Percentiles rank a stretch among this genome's conserved stretches.
Evolutionary conservation across 2,329 filamentous ascomycete species (phyloP).

Genomic region (Laburnicola sp.): DNA sequence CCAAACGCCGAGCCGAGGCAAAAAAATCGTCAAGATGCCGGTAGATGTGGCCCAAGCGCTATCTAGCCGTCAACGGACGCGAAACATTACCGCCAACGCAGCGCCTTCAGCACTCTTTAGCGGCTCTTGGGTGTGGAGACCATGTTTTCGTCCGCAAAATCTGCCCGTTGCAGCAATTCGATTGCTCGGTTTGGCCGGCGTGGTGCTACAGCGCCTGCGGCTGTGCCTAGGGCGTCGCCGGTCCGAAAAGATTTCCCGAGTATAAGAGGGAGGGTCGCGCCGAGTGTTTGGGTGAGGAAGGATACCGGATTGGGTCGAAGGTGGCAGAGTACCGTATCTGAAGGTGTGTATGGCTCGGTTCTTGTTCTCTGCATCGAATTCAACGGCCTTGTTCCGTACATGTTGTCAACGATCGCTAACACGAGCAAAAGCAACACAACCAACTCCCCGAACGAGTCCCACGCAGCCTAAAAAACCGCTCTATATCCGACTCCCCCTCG

Average conservation of each 20-base stretch:
- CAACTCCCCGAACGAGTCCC: conserved; percentile 11
- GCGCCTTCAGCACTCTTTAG: conserved; percentile 2
- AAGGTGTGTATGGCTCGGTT: not conserved
- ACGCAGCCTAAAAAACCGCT: conserved; percentile 23
- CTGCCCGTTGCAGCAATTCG: conserved; percentile 14
- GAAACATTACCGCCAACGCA: not conserved
- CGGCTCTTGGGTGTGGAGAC: conserved; percentile 2
- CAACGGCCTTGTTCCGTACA: too few relatives aligned
- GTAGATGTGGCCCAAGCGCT: conserved; percentile 5
- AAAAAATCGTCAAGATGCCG: not conserved
- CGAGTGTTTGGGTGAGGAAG: not conserved
- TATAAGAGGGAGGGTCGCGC: conserved; percentile 3
- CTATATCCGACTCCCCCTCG: conserved; percentile 47
- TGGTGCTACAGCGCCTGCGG: not conserved
- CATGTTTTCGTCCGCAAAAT: conserved; percentile 19
- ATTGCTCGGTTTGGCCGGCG: conserved; percentile 3
- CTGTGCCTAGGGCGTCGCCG: conserved; percentile 3
- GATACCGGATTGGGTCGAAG: not conserved
- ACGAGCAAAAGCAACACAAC: conserved; percentile 17
- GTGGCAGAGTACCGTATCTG: conserved; percentile 13
- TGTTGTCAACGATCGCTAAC: not conserved
- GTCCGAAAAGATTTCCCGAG: conserved; percentile 6
- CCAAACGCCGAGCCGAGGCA: conserved; percentile 10
- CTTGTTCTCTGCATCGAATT: not conserved
- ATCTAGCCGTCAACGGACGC: not conserved